Evolutionary conservation across 169 alveolate genomes (phyloP).

Genomic region (Plasmodium coatneyi): DNA sequence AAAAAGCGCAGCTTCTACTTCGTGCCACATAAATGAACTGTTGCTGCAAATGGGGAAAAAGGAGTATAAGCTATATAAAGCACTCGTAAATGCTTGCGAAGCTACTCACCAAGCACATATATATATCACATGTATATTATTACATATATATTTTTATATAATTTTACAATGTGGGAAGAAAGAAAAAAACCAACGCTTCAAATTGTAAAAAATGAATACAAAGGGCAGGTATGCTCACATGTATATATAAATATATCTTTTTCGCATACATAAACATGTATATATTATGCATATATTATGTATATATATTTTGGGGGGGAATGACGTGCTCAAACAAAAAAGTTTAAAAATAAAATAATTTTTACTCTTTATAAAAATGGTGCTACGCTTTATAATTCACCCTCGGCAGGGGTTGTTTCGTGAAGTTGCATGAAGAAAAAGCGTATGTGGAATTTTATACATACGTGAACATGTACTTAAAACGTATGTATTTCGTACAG

Average conservation of each 20-base stretch:
- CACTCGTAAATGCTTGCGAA: neutral
- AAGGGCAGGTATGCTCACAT: neutral
- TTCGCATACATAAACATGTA: neutral
- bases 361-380: neutral
- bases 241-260: neutral
- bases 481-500: neutral
- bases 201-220: neutral
- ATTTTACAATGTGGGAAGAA: neutral
- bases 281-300: neutral
- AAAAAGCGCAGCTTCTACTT: neutral
- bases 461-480: neutral
- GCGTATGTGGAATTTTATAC: neutral
- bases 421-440: neutral
- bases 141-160: neutral
- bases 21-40: neutral
- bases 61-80: slow-evolving; percentile 14
- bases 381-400: slow-evolving; percentile 1
- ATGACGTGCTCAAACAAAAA: neutral
- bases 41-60: slow-evolving; percentile 25
- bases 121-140: neutral
- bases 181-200: neutral
- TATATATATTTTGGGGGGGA: neutral
- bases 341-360: neutral
- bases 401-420: neutral
- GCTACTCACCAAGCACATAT: neutral